Evolutionary conservation across 148 eudicot species (phyloP).

Genomic region (Suaeda aralocaspica): DNA sequence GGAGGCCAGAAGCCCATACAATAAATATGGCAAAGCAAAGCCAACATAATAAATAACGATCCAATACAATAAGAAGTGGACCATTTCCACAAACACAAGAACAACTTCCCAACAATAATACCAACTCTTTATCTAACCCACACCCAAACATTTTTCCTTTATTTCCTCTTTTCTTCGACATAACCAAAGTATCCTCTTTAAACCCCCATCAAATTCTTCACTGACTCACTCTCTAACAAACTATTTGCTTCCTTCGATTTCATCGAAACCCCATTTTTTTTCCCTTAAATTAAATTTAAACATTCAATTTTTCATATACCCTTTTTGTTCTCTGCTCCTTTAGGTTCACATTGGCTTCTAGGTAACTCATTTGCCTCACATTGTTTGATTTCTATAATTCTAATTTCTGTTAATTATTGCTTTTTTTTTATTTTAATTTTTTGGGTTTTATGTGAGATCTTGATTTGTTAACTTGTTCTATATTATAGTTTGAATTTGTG

Average conservation of each 20-base stretch:
- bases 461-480: background rate
- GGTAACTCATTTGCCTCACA: conserved; percentile 9
- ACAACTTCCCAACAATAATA: no score
- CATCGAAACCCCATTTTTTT: conserved; percentile 13
- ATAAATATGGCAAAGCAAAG: no score
- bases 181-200: conserved; percentile 11
- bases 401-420: background rate
- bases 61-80: no score
- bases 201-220: background rate
- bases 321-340: background rate
- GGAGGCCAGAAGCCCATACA: no score
- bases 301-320: background rate
- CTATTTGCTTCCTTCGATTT: background rate
- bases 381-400: background rate
- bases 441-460: conserved; percentile 4
- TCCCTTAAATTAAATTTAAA: background rate
- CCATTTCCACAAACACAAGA: no score
- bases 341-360: conserved; percentile 15
- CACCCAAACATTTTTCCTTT: background rate
- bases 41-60: no score
- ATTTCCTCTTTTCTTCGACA: conserved; percentile 14
- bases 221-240: background rate
- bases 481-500: background rate
- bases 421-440: background rate
- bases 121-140: conserved; percentile 22